Conservation (phyloP, 768 basidiomycete genomes). For the Macrolepiota fuliginosa region DNA sequence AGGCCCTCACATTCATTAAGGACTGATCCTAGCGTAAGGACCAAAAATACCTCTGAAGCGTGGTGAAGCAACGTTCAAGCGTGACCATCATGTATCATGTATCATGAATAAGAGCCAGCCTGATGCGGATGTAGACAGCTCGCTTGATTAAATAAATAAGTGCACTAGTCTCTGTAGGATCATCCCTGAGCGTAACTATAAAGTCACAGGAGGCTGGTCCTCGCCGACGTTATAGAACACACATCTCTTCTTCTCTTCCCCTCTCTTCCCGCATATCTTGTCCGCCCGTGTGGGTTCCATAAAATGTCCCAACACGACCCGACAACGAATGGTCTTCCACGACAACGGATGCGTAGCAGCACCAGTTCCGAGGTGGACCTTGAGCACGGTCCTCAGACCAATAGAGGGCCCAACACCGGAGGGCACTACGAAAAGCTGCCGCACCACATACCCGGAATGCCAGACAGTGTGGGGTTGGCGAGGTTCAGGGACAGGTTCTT, state of each 20-base stretch:
- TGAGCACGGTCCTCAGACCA: neutral
- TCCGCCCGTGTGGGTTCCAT: neutral
- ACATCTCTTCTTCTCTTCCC: neutral
- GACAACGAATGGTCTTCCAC: neutral
- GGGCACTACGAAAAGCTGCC: neutral
- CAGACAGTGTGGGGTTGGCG: neutral
- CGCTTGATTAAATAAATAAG: neutral
- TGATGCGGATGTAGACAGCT: neutral
- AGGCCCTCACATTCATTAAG: no score
- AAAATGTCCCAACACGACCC: neutral
- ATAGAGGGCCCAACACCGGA: neutral
- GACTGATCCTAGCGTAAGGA: no score
- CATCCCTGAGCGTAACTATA: neutral
- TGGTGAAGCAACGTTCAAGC: no score
- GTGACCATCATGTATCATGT: neutral
- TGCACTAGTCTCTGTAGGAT: neutral
- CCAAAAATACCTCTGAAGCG: no score
- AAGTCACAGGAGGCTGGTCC: neutral
- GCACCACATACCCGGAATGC: slow-evolving; percentile 7
- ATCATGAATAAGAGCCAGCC: neutral
- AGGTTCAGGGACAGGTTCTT: slow-evolving; percentile 44
- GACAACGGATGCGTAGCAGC: neutral
- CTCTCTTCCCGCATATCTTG: neutral
- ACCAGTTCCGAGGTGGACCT: neutral
- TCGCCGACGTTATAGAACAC: neutral